A percentile compares a stretch with the other conserved stretches of the same genome.
These are phyloP conservation scores for Tephrocybe rancida DNA, from an alignment of 768 basidiomycete genomes.

Conservation along the genomic window DNA sequence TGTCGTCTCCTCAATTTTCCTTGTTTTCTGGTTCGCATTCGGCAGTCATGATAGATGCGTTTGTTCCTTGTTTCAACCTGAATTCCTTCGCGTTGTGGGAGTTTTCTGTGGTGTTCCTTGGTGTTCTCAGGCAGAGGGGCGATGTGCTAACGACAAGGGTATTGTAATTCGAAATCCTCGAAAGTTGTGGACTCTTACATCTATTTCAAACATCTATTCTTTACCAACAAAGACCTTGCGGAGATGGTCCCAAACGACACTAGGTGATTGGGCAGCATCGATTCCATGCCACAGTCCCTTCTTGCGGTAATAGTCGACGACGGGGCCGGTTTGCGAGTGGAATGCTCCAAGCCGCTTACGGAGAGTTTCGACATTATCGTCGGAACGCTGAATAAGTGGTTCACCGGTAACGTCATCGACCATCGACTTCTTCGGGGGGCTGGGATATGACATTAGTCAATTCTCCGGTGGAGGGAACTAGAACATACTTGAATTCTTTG, in stretches of 20 bases:
- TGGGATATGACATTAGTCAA: conserved; percentile 34
- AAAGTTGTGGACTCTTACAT: not conserved
- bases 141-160: not conserved
- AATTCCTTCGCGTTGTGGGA: too few relatives aligned
- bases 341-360: conserved; percentile 87
- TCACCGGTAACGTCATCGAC: conserved; percentile 94
- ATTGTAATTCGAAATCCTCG: not conserved
- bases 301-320: conserved; percentile 93
- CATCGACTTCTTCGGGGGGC: conserved; percentile 97
- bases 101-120: too few relatives aligned
- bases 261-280: conserved; percentile 93
- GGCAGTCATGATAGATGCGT: too few relatives aligned
- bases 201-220: conserved; percentile 31
- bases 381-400: conserved; percentile 94
- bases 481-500: conserved; percentile 86
- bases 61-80: too few relatives aligned
- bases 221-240: conserved; percentile 62
- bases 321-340: conserved; percentile 94
- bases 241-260: conserved; percentile 88
- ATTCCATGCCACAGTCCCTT: conserved; percentile 89
- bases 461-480: not conserved
- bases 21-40: too few relatives aligned
- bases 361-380: conserved; percentile 96
- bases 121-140: too few relatives aligned
- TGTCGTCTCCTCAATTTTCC: too few relatives aligned